Evolutionary conservation across 164 flowering plant genomes (phyloP).

Genomic region (Annona cherimola): DNA sequence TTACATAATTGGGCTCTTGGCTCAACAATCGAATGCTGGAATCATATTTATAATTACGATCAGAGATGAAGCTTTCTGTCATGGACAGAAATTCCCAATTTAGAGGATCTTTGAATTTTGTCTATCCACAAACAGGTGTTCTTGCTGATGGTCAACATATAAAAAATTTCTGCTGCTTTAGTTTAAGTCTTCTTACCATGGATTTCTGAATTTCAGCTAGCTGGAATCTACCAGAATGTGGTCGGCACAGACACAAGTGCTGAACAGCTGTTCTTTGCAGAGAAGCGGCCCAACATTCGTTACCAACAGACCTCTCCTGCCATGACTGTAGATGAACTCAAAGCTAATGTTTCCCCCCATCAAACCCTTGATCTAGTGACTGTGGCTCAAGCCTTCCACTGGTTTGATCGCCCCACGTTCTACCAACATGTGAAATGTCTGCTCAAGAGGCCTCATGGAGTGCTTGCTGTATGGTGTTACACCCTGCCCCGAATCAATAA

Average conservation of each 20-base stretch:
- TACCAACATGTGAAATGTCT: constrained; percentile 32
- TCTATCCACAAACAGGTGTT: no score
- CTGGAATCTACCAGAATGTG: constrained; percentile 22
- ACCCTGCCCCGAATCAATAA: constrained; percentile 25
- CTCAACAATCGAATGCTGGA: no score
- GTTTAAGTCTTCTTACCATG: no score
- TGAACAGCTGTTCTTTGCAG: constrained; percentile 22
- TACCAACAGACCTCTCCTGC: constrained; percentile 22
- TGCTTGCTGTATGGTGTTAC: constrained; percentile 63
- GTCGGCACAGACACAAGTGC: constrained; percentile 28
- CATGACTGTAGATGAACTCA: constrained; percentile 16
- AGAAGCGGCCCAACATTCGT: constrained; percentile 22
- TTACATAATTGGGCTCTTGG: no score
- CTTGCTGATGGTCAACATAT: no score
- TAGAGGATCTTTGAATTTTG: no score
- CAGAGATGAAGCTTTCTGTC: no score
- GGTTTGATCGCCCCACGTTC: constrained; percentile 47
- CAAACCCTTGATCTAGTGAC: constrained; percentile 26
- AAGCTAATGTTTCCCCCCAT: constrained; percentile 12
- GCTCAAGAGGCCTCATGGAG: constrained; percentile 42
- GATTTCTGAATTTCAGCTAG: constrained; percentile 22
- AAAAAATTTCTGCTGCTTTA: no score
- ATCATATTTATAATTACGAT: no score
- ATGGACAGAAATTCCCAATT: no score
- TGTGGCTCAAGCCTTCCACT: constrained; percentile 43